Percentiles rank a stretch among this genome's conserved stretches.
Evolutionary conservation across 768 basidiomycete genomes (phyloP).

Genomic region (Mycena haematopus): DNA sequence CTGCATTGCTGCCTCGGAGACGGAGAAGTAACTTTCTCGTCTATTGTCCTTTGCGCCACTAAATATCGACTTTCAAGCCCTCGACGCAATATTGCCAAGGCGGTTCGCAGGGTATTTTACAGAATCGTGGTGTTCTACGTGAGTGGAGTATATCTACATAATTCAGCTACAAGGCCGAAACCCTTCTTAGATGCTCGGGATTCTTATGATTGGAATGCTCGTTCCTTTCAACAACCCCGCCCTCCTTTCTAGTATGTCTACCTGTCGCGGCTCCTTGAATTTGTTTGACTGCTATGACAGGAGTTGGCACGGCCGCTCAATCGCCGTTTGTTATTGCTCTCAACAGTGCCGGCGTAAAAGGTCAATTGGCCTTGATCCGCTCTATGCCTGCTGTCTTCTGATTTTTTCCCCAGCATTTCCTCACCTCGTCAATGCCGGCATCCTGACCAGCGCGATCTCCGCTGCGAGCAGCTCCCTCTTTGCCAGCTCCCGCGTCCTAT

Average conservation of each 20-base stretch:
- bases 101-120: conserved; percentile 79
- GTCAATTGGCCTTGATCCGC: conserved; percentile 36
- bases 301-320: conserved; percentile 67
- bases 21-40: conserved; percentile 41
- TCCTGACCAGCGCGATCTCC: conserved; percentile 77
- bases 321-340: conserved; percentile 91
- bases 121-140: conserved; percentile 81
- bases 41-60: neutral
- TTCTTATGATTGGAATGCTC: conserved; percentile 80
- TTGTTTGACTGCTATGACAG: conserved; percentile 28
- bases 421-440: conserved; percentile 73
- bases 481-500: conserved; percentile 57
- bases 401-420: conserved; percentile 49
- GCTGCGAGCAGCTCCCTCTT: conserved; percentile 73
- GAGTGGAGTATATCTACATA: neutral
- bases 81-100: conserved; percentile 78
- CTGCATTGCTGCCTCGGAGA: conserved; percentile 74
- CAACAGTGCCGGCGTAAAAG: conserved; percentile 71
- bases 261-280: neutral
- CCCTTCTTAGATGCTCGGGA: conserved; percentile 62
- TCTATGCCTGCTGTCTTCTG: neutral
- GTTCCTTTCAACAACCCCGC: conserved; percentile 69
- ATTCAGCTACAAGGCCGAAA: neutral
- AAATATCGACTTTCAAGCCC: conserved; percentile 49
- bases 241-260: conserved; percentile 48